Percentiles rank a stretch among this genome's conserved stretches.
phyloP scores from a whole-genome alignment of 1,284 basidiomycete species.

The Ganoderma multipileum region DNA sequence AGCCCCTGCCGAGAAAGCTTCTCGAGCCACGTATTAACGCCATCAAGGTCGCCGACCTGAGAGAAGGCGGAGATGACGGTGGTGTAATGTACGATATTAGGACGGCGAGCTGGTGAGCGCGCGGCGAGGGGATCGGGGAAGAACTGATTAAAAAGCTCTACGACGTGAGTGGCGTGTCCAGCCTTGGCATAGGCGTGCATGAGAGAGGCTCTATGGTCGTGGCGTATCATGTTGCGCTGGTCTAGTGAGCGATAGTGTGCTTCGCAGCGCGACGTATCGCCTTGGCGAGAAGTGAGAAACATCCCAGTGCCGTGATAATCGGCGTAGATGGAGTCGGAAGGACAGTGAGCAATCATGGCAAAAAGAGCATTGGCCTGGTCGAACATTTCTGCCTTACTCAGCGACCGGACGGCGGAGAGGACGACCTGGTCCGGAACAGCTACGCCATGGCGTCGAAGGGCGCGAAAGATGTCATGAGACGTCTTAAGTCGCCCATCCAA shows the following conservation, averaged over 20 bases:
- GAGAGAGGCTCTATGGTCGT: conserved; percentile 49
- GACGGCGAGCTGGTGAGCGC: conserved; percentile 39
- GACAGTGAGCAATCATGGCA: conserved; percentile 24
- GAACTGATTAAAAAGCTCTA: conserved; percentile 59
- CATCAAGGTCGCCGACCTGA: conserved; percentile 54
- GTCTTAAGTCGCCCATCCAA: conserved; percentile 42
- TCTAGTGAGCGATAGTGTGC: conserved; percentile 49
- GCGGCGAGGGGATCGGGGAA: conserved; percentile 45
- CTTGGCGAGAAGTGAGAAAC: conserved; percentile 57
- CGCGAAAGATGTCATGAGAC: conserved; percentile 51
- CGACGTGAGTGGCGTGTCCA: conserved; percentile 50
- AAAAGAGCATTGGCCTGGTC: conserved; percentile 54
- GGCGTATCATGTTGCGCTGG: conserved; percentile 37
- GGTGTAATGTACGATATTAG: conserved; percentile 59
- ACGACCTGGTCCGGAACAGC: conserved; percentile 39
- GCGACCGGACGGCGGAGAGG: conserved; percentile 49
- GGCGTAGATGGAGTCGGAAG: conserved; percentile 24
- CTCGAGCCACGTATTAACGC: conserved; percentile 64
- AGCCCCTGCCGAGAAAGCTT: conserved; percentile 58
- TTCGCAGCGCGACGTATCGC: conserved; percentile 53
- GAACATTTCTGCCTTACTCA: conserved; percentile 50
- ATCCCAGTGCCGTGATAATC: conserved; percentile 55
- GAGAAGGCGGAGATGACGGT: conserved; percentile 65
- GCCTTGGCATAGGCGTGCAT: conserved; percentile 61
- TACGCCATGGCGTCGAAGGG: conserved; percentile 48